Conservation (phyloP, 2,329 filamentous ascomycete genomes). For the Cladophialophora immunda region DNA sequence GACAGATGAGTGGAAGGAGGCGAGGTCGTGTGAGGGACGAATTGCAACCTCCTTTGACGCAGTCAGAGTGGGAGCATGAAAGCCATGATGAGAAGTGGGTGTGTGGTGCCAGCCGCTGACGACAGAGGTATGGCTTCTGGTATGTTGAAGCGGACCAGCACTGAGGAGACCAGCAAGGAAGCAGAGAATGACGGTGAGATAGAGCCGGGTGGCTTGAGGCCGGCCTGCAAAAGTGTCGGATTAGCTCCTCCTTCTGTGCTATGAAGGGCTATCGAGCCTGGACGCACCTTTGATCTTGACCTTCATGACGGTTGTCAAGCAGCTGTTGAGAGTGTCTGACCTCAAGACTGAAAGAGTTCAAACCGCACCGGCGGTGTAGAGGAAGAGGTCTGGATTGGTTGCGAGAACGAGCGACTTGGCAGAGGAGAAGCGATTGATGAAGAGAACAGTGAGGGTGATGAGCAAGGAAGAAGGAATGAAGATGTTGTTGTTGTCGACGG, state of each 20-base stretch:
- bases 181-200: conserved; percentile 11
- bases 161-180: conserved; percentile 12
- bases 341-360: not conserved
- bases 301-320: conserved; percentile 7
- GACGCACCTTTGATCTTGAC: conserved; percentile 16
- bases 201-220: conserved; percentile 8
- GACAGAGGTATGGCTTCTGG: conserved; percentile 7
- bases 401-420: not conserved
- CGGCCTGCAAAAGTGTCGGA: conserved; percentile 8
- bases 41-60: not conserved
- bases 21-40: not conserved
- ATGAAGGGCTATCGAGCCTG: not conserved
- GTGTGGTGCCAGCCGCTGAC: conserved; percentile 1
- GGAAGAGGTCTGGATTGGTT: not conserved
- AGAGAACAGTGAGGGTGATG: not conserved
- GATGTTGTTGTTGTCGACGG: not conserved
- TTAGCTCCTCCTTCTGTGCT: not conserved
- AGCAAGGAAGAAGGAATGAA: not conserved
- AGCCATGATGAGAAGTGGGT: not conserved
- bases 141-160: conserved; percentile 13
- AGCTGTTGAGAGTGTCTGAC: not conserved
- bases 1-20: not conserved
- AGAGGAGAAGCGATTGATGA: conserved; percentile 7
- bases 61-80: conserved; percentile 6
- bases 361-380: not conserved